Conservation (phyloP, 164 flowering plant species). For the Tinospora cordifolia region DNA sequence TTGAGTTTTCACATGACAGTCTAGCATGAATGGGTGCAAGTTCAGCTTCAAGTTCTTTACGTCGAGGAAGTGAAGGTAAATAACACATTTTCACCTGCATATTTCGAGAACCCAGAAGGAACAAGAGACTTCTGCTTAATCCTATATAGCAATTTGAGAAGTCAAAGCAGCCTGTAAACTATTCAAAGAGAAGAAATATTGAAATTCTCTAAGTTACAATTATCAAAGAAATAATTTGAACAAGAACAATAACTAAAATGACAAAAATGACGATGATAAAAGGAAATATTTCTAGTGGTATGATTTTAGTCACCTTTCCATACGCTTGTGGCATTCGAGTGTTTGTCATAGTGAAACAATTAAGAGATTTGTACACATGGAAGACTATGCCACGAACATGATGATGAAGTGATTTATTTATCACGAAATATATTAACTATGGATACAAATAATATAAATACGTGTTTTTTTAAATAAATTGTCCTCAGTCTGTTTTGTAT, state of each 20-base stretch:
- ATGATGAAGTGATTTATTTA: background rate
- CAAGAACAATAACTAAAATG: background rate
- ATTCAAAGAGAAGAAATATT: background rate
- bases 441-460: background rate
- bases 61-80: conserved; percentile 75
- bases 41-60: conserved; percentile 55
- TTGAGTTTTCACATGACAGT: conserved; percentile 38
- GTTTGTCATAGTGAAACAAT: background rate
- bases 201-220: background rate
- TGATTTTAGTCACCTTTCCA: background rate
- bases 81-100: conserved; percentile 57
- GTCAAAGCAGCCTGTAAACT: background rate
- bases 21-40: conserved; percentile 65
- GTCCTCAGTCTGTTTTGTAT: too few species aligned
- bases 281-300: background rate
- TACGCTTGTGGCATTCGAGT: background rate
- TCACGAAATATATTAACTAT: background rate
- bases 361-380: background rate
- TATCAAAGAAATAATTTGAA: background rate
- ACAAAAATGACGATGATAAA: too few species aligned
- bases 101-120: background rate
- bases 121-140: background rate
- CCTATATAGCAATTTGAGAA: background rate
- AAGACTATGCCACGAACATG: background rate
- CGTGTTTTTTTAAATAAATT: too few species aligned